A percentile compares a stretch with the other conserved stretches of the same genome.
phyloP scores from a whole-genome alignment of 805 yeast species.

The Barnettozyma botsteinii region DNA sequence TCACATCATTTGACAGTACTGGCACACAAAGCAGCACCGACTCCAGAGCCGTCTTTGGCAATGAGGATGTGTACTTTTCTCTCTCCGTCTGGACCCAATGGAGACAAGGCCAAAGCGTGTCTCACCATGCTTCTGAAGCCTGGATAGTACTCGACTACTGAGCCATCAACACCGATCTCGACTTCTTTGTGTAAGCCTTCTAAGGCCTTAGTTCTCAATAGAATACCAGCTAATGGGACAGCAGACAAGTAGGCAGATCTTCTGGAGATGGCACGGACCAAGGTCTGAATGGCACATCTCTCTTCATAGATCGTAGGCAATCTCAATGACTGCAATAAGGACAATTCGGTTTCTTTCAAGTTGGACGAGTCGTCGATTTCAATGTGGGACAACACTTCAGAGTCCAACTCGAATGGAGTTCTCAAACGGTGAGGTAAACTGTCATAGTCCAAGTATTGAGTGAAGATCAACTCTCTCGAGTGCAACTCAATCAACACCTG shows the following conservation, averaged over 20 bases:
- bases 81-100: slow-evolving; percentile 69
- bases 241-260: slow-evolving; percentile 91
- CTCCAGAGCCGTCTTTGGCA: slow-evolving; percentile 95
- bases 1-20: slow-evolving; percentile 2
- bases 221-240: slow-evolving; percentile 81
- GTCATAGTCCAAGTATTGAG: slow-evolving; percentile 40
- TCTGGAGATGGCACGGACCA: slow-evolving; percentile 74
- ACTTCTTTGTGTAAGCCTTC: slow-evolving; percentile 60
- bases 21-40: slow-evolving; percentile 93
- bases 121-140: slow-evolving; percentile 76
- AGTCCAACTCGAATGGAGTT: slow-evolving; percentile 71
- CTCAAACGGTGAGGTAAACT: slow-evolving; percentile 52
- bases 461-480: slow-evolving; percentile 50
- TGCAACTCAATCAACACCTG: slow-evolving; percentile 65
- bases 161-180: slow-evolving; percentile 94
- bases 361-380: slow-evolving; percentile 80
- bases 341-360: slow-evolving; percentile 62
- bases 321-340: slow-evolving; percentile 60
- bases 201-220: slow-evolving; percentile 61
- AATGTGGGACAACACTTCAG: slow-evolving; percentile 80
- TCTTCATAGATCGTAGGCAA: slow-evolving; percentile 50
- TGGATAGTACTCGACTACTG: slow-evolving; percentile 90
- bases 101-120: slow-evolving; percentile 66
- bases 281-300: slow-evolving; percentile 61
- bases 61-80: slow-evolving; percentile 71